Evolutionary conservation across 169 alveolate genomes (phyloP).

Genomic region (Plasmodium sp.): DNA sequence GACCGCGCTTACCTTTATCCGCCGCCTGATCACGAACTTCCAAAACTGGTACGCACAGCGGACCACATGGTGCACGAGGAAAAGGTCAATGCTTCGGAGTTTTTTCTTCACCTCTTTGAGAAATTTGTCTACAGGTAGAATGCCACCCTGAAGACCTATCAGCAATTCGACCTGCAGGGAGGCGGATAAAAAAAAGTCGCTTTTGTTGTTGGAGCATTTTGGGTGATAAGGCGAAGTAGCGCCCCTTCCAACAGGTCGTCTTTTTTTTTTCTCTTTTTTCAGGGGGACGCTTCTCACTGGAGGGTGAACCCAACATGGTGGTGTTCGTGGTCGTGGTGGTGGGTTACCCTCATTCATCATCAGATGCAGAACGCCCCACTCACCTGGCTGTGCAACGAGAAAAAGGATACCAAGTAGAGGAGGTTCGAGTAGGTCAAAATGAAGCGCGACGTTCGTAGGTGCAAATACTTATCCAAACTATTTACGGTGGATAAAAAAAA

Average conservation of each 20-base stretch:
- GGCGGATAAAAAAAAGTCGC: background rate
- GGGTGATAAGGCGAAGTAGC: background rate
- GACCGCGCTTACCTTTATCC: constrained; percentile 27
- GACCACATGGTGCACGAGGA: constrained; percentile 22
- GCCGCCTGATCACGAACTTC: constrained; percentile 38
- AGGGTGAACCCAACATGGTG: background rate
- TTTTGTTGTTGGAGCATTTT: background rate
- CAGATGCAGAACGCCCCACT: background rate
- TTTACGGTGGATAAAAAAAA: constrained; percentile 62
- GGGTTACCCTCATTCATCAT: background rate
- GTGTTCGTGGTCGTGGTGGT: too few species aligned
- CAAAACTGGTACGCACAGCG: constrained; percentile 39
- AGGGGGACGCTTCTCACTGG: background rate
- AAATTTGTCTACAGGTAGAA: constrained; percentile 42
- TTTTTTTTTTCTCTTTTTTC: background rate
- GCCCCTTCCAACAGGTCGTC: background rate
- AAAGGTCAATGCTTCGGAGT: constrained; percentile 22
- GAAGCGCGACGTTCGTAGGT: constrained; percentile 34
- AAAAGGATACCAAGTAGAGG: constrained; percentile 42
- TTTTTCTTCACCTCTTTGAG: constrained; percentile 16
- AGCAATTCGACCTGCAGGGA: constrained; percentile 36
- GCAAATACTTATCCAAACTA: constrained; percentile 37
- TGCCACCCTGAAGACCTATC: constrained; percentile 39
- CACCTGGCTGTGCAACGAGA: constrained; percentile 39
- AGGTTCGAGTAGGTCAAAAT: constrained; percentile 46